Base-by-base conservation (phyloP, 1,139 yeast species). In the Blastobotrys petasosporus region DNA sequence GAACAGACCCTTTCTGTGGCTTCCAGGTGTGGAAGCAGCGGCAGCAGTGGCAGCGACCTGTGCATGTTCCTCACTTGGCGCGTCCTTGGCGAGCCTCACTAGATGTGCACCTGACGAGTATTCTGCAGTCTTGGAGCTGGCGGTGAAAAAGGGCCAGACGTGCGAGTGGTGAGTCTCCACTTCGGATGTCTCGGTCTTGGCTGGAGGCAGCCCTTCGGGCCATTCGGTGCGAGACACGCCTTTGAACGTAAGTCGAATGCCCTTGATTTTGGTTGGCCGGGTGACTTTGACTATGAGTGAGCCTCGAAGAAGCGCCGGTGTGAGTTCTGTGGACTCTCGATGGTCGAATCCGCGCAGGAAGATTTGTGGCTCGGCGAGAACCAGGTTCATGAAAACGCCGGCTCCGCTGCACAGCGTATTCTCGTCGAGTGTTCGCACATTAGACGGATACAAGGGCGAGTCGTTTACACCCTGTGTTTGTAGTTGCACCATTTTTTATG, bases 141-240 rank as follows among this genome's bases (percentile, higher is more conserved):
- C 65, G 44, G 77, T 76, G 69, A 80, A 92, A 62, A 92, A 88
- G 1, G 95, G 94, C 98, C 98, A 92, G 4, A 86, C 80, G 61
- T 92, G 97, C 47, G 78, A 76, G 32, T 86, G 74, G 11, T 90
- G 63, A 49, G 79, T 85, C 52, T 76, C 77, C 23, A 74, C 63
- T 59, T 92, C 98, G 28, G 65, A 63, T 51, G 77, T 80, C 20
- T 79, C 82, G 23, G 71, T 70, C 57, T 80, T 79, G 60, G 85
- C 86, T 0, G 97, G 97, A 0, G 98, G 98, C 25, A 90, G 88
- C 1, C 97, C 98, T 59, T 94, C 98, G 2, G 97, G 98, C 97
- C 98, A 92, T 54, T 92, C 97, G 0, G 98, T 92, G 52, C 85
- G 71, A 38, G 86, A 78, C 1, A 67, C 63, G 1, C 97, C 98